Percentiles rank a stretch among this genome's conserved stretches.
Conservation (phyloP, 2,329 filamentous ascomycete genomes). For the Epichloe uncinata region DNA sequence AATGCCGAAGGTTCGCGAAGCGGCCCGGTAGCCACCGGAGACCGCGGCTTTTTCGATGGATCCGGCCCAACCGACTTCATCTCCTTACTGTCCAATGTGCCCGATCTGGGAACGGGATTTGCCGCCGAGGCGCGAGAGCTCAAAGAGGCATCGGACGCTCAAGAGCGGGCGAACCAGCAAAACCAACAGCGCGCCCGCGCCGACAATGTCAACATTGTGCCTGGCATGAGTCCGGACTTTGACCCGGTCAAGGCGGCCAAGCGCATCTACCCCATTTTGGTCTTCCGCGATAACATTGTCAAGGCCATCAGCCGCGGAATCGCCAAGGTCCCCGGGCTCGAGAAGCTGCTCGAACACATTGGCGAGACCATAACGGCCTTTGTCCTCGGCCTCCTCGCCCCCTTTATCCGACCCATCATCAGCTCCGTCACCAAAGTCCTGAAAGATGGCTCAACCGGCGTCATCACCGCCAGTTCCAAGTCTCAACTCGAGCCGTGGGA, state of each 20-base stretch:
- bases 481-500: slow-evolving; percentile 73
- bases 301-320: slow-evolving; percentile 74
- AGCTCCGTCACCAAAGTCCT: slow-evolving; percentile 70
- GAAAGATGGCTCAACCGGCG: slow-evolving; percentile 69
- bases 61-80: slow-evolving; percentile 46
- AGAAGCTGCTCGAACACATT: slow-evolving; percentile 84
- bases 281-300: slow-evolving; percentile 89
- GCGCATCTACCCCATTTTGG: slow-evolving; percentile 88
- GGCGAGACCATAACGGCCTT: slow-evolving; percentile 87
- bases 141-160: slow-evolving; percentile 45
- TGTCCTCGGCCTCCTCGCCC: slow-evolving; percentile 77
- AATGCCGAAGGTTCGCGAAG: slow-evolving; percentile 44
- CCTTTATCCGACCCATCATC: slow-evolving; percentile 87
- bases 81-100: slow-evolving; percentile 61
- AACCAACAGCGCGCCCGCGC: slow-evolving; percentile 28
- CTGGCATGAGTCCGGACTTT: slow-evolving; percentile 61
- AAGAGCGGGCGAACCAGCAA: slow-evolving; percentile 44
- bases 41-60: slow-evolving; percentile 30
- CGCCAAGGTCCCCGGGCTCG: slow-evolving; percentile 82
- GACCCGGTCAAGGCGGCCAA: slow-evolving; percentile 64
- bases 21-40: slow-evolving; percentile 19
- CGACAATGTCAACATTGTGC: slow-evolving; percentile 45
- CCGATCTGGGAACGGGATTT: slow-evolving; percentile 52
- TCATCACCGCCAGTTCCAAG: slow-evolving; percentile 54
- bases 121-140: slow-evolving; percentile 53